Percentiles rank a stretch among this genome's conserved stretches.
Evolutionary conservation across 2,329 filamentous ascomycete species (phyloP).

Genomic region (Neonectria ditissima): DNA sequence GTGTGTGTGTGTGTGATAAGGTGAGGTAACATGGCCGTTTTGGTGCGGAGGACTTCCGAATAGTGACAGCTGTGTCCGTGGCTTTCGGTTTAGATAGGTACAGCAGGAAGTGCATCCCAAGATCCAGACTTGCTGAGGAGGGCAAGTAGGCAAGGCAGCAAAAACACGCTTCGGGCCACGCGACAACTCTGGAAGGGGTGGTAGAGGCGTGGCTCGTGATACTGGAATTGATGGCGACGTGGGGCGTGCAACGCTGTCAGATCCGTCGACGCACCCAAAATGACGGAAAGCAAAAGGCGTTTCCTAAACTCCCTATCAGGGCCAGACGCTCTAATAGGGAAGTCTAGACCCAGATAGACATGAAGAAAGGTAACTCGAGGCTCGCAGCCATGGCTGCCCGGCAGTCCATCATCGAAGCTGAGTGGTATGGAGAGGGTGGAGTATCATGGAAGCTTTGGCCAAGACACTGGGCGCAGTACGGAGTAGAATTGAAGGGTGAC

Average conservation of each 20-base stretch:
- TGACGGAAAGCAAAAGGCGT: neutral
- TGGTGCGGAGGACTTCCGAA: neutral
- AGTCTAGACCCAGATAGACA: slow-evolving; percentile 4
- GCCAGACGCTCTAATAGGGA: neutral
- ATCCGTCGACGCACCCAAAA: slow-evolving; percentile 1
- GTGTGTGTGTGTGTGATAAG: too few relatives aligned
- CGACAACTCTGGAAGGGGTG: neutral
- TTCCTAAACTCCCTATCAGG: neutral
- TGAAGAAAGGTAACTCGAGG: neutral
- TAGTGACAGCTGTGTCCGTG: neutral
- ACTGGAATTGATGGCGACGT: neutral
- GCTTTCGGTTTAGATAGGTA: neutral
- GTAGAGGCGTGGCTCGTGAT: slow-evolving; percentile 3
- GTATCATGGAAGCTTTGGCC: slow-evolving; percentile 11
- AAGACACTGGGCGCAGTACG: slow-evolving; percentile 13
- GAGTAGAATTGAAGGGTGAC: slow-evolving; percentile 4
- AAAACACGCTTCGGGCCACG: neutral
- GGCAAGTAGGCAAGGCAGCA: neutral
- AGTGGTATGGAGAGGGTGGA: neutral
- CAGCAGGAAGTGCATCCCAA: neutral
- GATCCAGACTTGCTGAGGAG: neutral
- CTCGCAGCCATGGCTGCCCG: neutral
- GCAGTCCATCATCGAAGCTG: neutral
- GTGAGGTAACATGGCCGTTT: neutral
- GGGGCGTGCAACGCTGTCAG: neutral